phyloP scores from a whole-genome alignment of 106 monocot species.

The Phalaenopsis equestris region DNA sequence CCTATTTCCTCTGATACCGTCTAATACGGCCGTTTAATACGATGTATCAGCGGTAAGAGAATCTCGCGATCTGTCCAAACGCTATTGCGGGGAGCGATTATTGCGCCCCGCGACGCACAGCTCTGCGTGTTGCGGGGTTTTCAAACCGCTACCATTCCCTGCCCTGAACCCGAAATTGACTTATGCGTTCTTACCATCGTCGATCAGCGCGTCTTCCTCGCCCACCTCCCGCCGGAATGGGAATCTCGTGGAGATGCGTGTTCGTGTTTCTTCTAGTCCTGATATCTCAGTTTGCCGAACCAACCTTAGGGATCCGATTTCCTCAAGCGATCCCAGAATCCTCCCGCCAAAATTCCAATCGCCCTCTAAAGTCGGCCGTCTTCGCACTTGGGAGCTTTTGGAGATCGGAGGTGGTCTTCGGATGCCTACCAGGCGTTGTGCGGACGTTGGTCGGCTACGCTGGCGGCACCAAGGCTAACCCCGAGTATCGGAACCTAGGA shows the following conservation, averaged over 20 bases:
- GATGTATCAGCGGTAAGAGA: too few relatives aligned
- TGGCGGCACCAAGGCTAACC: conserved; percentile 68
- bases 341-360: conserved; percentile 5
- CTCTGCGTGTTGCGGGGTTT: too few relatives aligned
- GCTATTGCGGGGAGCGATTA: too few relatives aligned
- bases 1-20: too few relatives aligned
- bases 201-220: neutral
- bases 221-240: neutral
- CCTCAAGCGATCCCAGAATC: conserved; percentile 2
- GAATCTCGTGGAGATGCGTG: neutral
- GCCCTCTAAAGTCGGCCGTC: conserved; percentile 39
- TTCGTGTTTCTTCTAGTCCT: neutral
- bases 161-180: too few relatives aligned
- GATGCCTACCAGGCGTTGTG: conserved; percentile 80
- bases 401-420: conserved; percentile 87
- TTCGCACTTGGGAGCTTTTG: conserved; percentile 97
- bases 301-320: conserved; percentile 3
- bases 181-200: too few relatives aligned
- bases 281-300: neutral
- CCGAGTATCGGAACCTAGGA: conserved; percentile 59
- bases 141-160: too few relatives aligned
- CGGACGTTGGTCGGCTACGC: conserved; percentile 76
- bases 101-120: too few relatives aligned
- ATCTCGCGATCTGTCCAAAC: too few relatives aligned
- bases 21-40: too few relatives aligned